Conservation (phyloP, 2,329 filamentous ascomycete species). For the Ustulina deusta region DNA sequence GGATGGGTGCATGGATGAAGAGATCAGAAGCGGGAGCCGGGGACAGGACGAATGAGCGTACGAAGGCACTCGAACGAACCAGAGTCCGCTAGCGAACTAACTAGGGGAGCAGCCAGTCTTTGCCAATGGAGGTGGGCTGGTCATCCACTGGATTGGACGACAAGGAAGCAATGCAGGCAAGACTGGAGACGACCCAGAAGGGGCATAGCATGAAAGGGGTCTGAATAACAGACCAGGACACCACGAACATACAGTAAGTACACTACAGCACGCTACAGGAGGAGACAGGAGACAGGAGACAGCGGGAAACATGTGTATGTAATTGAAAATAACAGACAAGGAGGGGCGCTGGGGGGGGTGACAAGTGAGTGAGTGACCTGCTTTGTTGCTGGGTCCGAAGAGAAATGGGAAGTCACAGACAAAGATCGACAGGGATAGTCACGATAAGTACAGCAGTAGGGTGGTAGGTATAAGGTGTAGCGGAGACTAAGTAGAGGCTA, state of each 20-base stretch:
- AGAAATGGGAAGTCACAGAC: slow-evolving; percentile 28
- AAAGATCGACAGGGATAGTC: slow-evolving; percentile 29
- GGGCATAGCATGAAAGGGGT: slow-evolving; percentile 43
- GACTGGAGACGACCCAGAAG: slow-evolving; percentile 39
- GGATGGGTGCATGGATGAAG: slow-evolving; percentile 44
- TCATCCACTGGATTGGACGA: slow-evolving; percentile 47
- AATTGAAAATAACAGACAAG: slow-evolving; percentile 29
- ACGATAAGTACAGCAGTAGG: slow-evolving; percentile 15
- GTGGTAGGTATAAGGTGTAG: not conserved
- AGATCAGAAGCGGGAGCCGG: slow-evolving; percentile 30
- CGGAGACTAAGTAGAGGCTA: not conserved
- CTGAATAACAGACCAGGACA: slow-evolving; percentile 32
- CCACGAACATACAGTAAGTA: not conserved
- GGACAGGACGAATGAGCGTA: slow-evolving; percentile 31
- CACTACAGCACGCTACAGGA: not conserved
- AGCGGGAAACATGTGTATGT: not conserved
- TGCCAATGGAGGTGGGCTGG: slow-evolving; percentile 45
- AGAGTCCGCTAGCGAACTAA: slow-evolving; percentile 3
- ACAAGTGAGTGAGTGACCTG: slow-evolving; percentile 28
- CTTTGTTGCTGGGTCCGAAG: slow-evolving; percentile 22
- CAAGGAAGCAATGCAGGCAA: slow-evolving; percentile 50
- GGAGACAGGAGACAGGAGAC: not conserved
- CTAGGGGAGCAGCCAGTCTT: slow-evolving; percentile 19
- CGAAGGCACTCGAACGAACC: slow-evolving; percentile 40
- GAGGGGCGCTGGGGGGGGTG: not conserved